Evolutionary conservation across 2,329 filamentous ascomycete species (phyloP), one percentile per base, ranked within the genome.

Genomic region (Orbilia blumenaviensis): DNA sequence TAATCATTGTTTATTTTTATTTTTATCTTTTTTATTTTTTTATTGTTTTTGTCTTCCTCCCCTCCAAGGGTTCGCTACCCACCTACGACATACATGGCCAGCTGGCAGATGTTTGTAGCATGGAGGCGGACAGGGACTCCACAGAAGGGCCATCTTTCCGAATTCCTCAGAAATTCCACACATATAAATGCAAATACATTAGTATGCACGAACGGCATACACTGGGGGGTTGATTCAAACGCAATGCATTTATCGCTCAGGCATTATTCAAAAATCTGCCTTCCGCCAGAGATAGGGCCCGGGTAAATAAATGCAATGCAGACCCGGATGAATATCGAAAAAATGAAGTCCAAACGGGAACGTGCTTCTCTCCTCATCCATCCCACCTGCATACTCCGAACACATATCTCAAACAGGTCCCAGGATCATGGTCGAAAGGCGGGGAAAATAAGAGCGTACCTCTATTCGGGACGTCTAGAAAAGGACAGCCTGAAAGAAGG

Each of bases 301-400:
- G 52, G 69, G 52, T 66, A 67, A 74, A 74, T 48, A 48, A 50
- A 32, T 61, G 67, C 67, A 66, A 50, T 62, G 60, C 32, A 41
- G 50, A 32, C 21, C 68, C 61, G 68, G 52, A 66, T 73, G 68
- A 62, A 68, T 66, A 64, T 68, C 34, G 69, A 74, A 60, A 61
- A 46, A 32, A 27, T 64, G 60, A 32, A 50, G 34, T 50, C 23
- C 27, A 41, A 41, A 54, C 38, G 48, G 69, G 63, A 52, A 75
- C 71, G 63, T 75, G 71, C 71, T 63, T 54, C 48, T 44, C 25
- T 50, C 44, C 67, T 66, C 48, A 60, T 54, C 48, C 48, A 56
- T 52, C 71, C 71, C 71, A 75, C 71, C 58, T 75, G 71, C 71
- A 63, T 75, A 58, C 71, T 75, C 71, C 71, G 71, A 75, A 63